Evolutionary conservation across 2,329 filamentous ascomycete genomes (phyloP).

Genomic region (Colletotrichum lentis): DNA sequence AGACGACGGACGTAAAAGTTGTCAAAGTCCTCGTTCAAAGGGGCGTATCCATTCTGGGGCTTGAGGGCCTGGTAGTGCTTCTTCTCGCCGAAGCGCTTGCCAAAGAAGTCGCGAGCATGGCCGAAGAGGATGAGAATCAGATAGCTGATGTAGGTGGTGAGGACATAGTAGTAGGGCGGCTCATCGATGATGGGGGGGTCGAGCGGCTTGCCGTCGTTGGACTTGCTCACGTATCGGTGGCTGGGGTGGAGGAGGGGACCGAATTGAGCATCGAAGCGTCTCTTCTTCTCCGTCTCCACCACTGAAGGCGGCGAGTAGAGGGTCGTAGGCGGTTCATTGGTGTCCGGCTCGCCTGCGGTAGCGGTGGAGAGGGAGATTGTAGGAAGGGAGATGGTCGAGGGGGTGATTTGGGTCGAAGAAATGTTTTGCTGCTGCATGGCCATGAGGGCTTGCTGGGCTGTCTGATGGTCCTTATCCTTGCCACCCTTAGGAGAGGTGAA

Average conservation of each 20-base stretch:
- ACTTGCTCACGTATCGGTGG: slow-evolving; percentile 89
- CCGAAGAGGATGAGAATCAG: slow-evolving; percentile 94
- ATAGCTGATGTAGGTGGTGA: slow-evolving; percentile 99
- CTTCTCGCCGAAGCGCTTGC: slow-evolving; percentile 89
- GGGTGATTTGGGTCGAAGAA: slow-evolving; percentile 71
- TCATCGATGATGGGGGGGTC: slow-evolving; percentile 90
- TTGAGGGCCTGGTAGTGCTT: slow-evolving; percentile 84
- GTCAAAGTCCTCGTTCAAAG: slow-evolving; percentile 97
- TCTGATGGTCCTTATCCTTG: slow-evolving; percentile 65
- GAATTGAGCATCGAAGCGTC: slow-evolving; percentile 87
- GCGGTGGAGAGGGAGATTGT: slow-evolving; percentile 92
- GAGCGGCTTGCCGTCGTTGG: slow-evolving; percentile 77
- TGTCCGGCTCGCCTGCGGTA: slow-evolving; percentile 75
- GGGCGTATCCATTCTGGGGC: slow-evolving; percentile 87
- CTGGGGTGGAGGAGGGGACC: slow-evolving; percentile 81
- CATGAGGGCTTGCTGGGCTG: slow-evolving; percentile 72
- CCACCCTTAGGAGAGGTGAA: slow-evolving; percentile 77
- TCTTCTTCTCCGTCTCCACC: slow-evolving; percentile 80
- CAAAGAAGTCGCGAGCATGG: slow-evolving; percentile 96
- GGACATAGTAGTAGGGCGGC: slow-evolving; percentile 93
- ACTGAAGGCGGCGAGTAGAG: slow-evolving; percentile 88
- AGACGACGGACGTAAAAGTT: slow-evolving; percentile 95
- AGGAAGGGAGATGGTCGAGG: slow-evolving; percentile 79
- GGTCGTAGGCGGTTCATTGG: slow-evolving; percentile 75
- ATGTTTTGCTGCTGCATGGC: slow-evolving; percentile 69